A percentile compares a stretch with the other conserved stretches of the same genome.
phyloP scores from a whole-genome alignment of 176 grass and related monocot genomes.

The Oryza meridionalis region DNA sequence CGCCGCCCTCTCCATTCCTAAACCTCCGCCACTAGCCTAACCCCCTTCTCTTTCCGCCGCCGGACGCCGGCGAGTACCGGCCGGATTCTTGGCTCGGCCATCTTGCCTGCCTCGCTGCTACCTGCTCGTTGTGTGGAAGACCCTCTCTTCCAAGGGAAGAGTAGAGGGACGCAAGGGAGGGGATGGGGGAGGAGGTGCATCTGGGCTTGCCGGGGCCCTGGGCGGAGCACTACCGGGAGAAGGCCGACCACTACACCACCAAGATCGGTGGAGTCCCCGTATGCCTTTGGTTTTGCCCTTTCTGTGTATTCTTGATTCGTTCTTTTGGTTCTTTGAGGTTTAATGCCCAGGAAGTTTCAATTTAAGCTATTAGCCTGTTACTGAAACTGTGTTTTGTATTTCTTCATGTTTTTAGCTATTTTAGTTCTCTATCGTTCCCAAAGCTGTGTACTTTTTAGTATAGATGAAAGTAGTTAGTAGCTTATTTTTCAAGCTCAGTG shows the following conservation, averaged over 20 bases:
- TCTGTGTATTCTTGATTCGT: neutral
- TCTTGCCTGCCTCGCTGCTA: neutral
- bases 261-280: conserved; percentile 89
- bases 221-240: conserved; percentile 77
- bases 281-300: neutral
- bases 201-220: conserved; percentile 83
- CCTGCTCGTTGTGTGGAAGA: neutral
- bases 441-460: no score
- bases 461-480: no score
- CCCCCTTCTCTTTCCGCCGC: conserved; percentile 5
- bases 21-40: neutral
- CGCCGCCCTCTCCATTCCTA: neutral
- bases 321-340: no score
- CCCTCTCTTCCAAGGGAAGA: neutral
- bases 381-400: no score
- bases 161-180: neutral
- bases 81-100: neutral
- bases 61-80: neutral
- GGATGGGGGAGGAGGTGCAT: conserved; percentile 63
- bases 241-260: conserved; percentile 89
- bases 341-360: no score
- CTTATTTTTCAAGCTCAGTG: neutral
- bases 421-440: neutral
- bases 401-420: neutral
- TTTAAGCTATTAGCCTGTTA: no score